Base-by-base conservation (phyloP, 805 yeast genomes). In the Komagataella pseudopastoris region DNA sequence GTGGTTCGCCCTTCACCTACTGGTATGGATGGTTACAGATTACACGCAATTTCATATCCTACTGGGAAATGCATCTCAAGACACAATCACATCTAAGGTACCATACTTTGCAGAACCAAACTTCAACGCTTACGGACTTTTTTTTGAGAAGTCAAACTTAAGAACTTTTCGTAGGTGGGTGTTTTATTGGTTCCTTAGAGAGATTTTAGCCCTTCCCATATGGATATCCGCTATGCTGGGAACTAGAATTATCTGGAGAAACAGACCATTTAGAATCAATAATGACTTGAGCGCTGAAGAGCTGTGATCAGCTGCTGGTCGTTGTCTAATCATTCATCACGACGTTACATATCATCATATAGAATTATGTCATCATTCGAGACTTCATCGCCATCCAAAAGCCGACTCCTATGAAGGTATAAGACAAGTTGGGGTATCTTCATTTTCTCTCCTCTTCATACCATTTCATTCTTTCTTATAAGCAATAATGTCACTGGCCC, bases 181-280 rank as follows among this genome's bases (percentile, higher is more conserved):
- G 58, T 61, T 68, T 1, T 66, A 72, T 22, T 88, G 96, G 96
- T 43, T 75, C 0, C 61, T 78, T 43, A 71, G 96, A 50, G 96
- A 88, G 61, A 2, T 73, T 0, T 65, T 87, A 51, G 96, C 96
- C 1, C 67, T 88, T 18, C 96, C 96, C 0, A 78, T 88, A 20
- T 88, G 96, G 96, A 53, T 83, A 2, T 70, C 69, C 24, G 96
- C 96, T 1, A 82, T 88, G 83, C 56, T 71, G 30, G 96, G 96
- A 0, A 81, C 83, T 10, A 74, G 77, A 48, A 81, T 82, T 45
- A 87, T 88, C 64, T 83, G 89, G 89, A 71, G 96, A 54, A 86
- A 88, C 44, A 73, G 78, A 56, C 87, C 88, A 1, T 88, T 88
- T 63, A 70, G 69, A 54, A 88, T 88, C 56, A 77, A 80, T 51